A percentile compares a stretch with the other conserved stretches of the same genome.
Conservation (phyloP, 805 yeast species). For the Ogataea minuta region DNA sequence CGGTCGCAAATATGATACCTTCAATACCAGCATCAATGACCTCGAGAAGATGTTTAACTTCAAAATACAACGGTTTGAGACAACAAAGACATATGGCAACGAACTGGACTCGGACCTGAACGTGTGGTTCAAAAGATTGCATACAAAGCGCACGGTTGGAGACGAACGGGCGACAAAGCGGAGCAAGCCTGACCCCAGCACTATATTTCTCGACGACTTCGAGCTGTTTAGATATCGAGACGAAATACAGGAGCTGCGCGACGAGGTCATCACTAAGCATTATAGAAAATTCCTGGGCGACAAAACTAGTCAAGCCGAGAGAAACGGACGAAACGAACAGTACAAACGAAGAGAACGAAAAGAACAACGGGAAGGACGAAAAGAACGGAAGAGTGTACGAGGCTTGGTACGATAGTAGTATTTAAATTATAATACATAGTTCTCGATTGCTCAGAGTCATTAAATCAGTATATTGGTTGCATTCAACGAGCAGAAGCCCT, state of each 20-base stretch:
- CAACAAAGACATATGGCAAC: constrained; percentile 2
- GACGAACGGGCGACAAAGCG: background rate
- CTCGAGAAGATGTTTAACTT: constrained; percentile 25
- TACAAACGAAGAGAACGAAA: background rate
- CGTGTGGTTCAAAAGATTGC: constrained; percentile 8
- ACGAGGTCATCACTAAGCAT: constrained; percentile 20
- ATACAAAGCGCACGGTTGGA: constrained; percentile 6
- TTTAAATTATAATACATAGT: constrained; percentile 2
- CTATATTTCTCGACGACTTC: constrained; percentile 21
- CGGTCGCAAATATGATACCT: constrained; percentile 10
- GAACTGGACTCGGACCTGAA: constrained; percentile 19
- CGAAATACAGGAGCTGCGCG: constrained; percentile 19
- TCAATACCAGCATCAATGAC: constrained; percentile 23
- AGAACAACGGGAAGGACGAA: background rate
- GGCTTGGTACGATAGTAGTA: background rate
- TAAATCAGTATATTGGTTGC: constrained; percentile 50
- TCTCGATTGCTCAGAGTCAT: constrained; percentile 43
- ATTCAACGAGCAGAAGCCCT: constrained; percentile 38
- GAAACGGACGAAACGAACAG: background rate
- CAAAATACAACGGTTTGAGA: constrained; percentile 19
- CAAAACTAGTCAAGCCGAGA: background rate
- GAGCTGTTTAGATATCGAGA: constrained; percentile 23
- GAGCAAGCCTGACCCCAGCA: no score
- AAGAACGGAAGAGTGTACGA: background rate
- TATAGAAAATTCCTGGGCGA: constrained; percentile 11